A percentile compares a stretch with the other conserved stretches of the same genome.
These are phyloP conservation scores for Cudoniella acicularis DNA, from an alignment of 495 filamentous ascomycete genomes.

Conservation along the genomic window DNA sequence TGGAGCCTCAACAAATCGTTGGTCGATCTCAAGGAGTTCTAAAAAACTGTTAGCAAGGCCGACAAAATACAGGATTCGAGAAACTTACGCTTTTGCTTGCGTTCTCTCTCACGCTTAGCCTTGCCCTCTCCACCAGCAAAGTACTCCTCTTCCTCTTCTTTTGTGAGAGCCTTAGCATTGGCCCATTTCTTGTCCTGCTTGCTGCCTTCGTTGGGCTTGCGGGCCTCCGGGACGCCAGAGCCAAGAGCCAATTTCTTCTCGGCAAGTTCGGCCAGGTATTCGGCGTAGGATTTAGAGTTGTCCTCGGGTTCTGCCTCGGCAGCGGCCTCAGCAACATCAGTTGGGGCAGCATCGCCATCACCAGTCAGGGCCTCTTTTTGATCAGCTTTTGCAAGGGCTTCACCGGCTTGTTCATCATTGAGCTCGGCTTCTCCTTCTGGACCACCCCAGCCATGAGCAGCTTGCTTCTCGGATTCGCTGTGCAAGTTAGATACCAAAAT, in stretches of 20 bases:
- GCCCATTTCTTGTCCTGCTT: conserved; percentile 90
- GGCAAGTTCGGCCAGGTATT: conserved; percentile 84
- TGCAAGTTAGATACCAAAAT: conserved; percentile 9
- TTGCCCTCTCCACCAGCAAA: conserved; percentile 74
- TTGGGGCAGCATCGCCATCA: conserved; percentile 38
- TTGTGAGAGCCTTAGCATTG: conserved; percentile 70
- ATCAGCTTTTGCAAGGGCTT: conserved; percentile 79
- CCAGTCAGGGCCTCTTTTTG: conserved; percentile 55
- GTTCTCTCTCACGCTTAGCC: conserved; percentile 80
- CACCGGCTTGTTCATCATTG: conserved; percentile 84
- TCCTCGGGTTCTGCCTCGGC: conserved; percentile 66
- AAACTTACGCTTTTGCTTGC: conserved; percentile 95
- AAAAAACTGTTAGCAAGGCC: no score
- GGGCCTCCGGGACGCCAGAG: conserved; percentile 54
- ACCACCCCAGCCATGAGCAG: conserved; percentile 85
- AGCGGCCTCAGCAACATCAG: conserved; percentile 27
- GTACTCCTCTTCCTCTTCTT: conserved; percentile 71
- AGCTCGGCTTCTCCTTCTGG: conserved; percentile 73
- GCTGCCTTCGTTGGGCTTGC: conserved; percentile 86
- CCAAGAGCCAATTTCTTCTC: conserved; percentile 77
- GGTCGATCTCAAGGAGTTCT: conserved; percentile 81
- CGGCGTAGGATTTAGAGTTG: conserved; percentile 80
- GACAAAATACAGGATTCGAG: no score
- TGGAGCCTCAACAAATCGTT: conserved; percentile 66
- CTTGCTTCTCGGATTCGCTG: conserved; percentile 88